A percentile compares a stretch with the other conserved stretches of the same genome.
Evolutionary conservation across 2,329 filamentous ascomycete species (phyloP).

Genomic region (Blumeria graminis): DNA sequence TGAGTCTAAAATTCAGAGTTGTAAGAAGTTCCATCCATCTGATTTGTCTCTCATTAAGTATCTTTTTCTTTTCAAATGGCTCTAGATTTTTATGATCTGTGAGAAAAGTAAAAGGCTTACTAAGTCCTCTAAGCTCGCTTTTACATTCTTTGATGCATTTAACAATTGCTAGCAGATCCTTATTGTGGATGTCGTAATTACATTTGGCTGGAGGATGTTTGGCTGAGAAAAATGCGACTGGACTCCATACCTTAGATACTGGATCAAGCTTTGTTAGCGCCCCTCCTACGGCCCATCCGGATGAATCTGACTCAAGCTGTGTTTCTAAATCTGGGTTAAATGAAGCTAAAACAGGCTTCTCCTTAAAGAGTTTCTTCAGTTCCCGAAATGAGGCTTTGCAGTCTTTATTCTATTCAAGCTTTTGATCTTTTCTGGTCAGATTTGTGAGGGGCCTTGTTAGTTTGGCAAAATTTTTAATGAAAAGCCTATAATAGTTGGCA

Average conservation of each 20-base stretch:
- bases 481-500: too few relatives aligned
- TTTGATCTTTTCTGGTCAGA: background rate
- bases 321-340: background rate
- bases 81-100: too few relatives aligned
- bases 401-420: background rate
- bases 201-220: background rate
- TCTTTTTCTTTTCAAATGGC: background rate
- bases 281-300: background rate
- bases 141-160: constrained; percentile 1
- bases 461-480: background rate
- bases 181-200: background rate
- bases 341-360: background rate
- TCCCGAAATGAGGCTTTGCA: background rate
- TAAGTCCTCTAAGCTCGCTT: background rate
- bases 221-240: background rate
- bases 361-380: background rate
- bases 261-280: background rate
- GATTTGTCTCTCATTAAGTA: background rate
- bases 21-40: too few relatives aligned
- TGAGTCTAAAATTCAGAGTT: too few relatives aligned
- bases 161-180: background rate
- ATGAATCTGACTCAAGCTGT: background rate
- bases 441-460: background rate
- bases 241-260: background rate
- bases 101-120: too few relatives aligned